Evolutionary conservation across 108 stramenopile species (phyloP).

Genomic region (Nannochloropsis granulata): DNA sequence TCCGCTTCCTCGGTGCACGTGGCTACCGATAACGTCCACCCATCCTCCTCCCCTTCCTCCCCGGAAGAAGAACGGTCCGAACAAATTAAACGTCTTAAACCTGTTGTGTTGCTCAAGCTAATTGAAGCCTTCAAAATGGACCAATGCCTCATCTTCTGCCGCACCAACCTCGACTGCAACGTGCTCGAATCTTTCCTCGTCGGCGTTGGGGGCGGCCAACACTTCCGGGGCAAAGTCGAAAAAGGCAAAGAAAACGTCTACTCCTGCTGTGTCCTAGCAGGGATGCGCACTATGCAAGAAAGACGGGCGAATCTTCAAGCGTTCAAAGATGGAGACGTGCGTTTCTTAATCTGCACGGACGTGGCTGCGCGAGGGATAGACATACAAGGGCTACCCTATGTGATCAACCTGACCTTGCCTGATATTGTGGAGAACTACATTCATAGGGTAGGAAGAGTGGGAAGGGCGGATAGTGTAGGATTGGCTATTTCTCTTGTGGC

Average conservation of each 20-base stretch:
- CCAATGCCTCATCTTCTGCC: constrained; percentile 34
- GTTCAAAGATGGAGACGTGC: constrained; percentile 41
- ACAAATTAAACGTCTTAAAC: constrained; percentile 36
- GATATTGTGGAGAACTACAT: constrained; percentile 42
- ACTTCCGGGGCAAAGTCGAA: constrained; percentile 5
- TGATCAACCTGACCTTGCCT: constrained; percentile 51
- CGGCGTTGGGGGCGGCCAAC: constrained; percentile 24
- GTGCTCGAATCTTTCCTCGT: constrained; percentile 33
- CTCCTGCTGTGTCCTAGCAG: constrained; percentile 39
- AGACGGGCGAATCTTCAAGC: constrained; percentile 31
- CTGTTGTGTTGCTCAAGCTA: constrained; percentile 20
- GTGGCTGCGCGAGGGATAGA: constrained; percentile 44
- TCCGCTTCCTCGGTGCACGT: not conserved
- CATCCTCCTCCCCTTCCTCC: not conserved
- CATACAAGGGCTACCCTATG: constrained; percentile 33
- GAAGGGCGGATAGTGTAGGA: constrained; percentile 38
- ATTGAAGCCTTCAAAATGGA: constrained; percentile 33
- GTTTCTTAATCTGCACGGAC: constrained; percentile 41
- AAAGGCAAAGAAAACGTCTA: constrained; percentile 30
- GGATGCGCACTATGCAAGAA: constrained; percentile 37
- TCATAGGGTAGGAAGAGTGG: constrained; percentile 44
- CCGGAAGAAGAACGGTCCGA: constrained; percentile 10
- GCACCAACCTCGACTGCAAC: constrained; percentile 47
- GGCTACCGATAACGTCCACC: not conserved
- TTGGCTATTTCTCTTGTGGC: constrained; percentile 45